Evolutionary conservation across 2,329 filamentous ascomycete species (phyloP).

Genomic region (Chaetomiaceae sp.): DNA sequence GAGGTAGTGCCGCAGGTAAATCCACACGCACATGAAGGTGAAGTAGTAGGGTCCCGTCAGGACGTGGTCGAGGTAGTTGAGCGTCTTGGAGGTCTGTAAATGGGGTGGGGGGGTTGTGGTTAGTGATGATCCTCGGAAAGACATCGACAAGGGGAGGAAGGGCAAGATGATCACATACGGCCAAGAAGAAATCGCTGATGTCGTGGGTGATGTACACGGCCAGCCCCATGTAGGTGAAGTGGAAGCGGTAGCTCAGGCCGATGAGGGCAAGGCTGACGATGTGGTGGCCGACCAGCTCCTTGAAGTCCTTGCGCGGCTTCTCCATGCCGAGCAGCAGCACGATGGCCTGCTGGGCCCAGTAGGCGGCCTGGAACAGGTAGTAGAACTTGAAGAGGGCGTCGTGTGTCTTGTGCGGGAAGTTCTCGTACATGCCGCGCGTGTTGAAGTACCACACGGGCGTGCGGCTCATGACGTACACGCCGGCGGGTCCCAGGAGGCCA

Average conservation of each 20-base stretch:
- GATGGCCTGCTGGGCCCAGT: slow-evolving; percentile 93
- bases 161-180: slow-evolving; percentile 49
- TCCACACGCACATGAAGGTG: slow-evolving; percentile 75
- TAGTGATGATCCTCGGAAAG: slow-evolving; percentile 10
- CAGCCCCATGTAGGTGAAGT: slow-evolving; percentile 92
- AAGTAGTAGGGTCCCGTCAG: slow-evolving; percentile 80
- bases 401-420: slow-evolving; percentile 77
- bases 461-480: slow-evolving; percentile 82
- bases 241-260: slow-evolving; percentile 82
- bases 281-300: slow-evolving; percentile 86
- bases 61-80: slow-evolving; percentile 81
- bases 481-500: slow-evolving; percentile 70
- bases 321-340: slow-evolving; percentile 82
- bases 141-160: background rate
- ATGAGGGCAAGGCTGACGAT: slow-evolving; percentile 84
- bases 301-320: slow-evolving; percentile 91
- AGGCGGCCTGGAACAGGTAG: slow-evolving; percentile 88
- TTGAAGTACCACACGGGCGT: slow-evolving; percentile 98
- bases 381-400: slow-evolving; percentile 85
- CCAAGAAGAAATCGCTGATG: slow-evolving; percentile 91
- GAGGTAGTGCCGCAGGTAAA: slow-evolving; percentile 82
- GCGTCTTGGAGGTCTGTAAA: slow-evolving; percentile 71
- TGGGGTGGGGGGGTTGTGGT: background rate
- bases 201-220: slow-evolving; percentile 94
- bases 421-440: slow-evolving; percentile 81